Base-by-base conservation (phyloP, 2,329 filamentous ascomycete genomes). In the Shiraia bambusicola region DNA sequence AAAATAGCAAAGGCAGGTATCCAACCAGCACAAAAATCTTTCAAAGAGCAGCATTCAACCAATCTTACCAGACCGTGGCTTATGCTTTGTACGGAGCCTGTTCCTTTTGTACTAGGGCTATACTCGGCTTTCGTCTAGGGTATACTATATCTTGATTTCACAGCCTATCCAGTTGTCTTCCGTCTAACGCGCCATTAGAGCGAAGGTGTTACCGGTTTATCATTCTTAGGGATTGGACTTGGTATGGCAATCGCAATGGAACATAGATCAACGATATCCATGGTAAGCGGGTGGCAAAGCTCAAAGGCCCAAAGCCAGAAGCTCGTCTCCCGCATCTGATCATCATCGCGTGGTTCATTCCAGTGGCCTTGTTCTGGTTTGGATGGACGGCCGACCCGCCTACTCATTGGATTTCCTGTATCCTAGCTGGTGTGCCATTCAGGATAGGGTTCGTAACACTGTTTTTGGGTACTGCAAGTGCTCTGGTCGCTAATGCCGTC, bases 251-350 rank as follows among this genome's bases (percentile, higher is more conserved):
- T 42, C 17, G 37, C 42, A 9, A 45, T 36, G 9, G 28, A 8
- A 31, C 37, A 8, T 46, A 33, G 37, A 42, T 41, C 15, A 42
- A 42, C 26, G 19, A 37, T 15, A n/a, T 46, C 12, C 42, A 41
- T 19, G 37, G 42, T 11, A 34, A 22, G 16, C 28, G 32, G 12
- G 38, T 42, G 30, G 22, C 31, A 12, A 42, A 33, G 28, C 36
- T 42, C 19, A 8, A 8, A 27, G 34, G 39, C 5, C 34, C 39
- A 10, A 42, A 0, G 82, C 88, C 3, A 86, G 92, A 69, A 72
- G 77, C 13, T 30, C 81, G 88, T n/a, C 75, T 93, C 6, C 83
- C 90, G 40, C 87, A 87, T 37, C 91, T 91, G 49, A 63, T 65
- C 59, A 42, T 57, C n/a, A 59, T 61, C 13, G 70, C 66, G 34